A percentile compares a stretch with the other conserved stretches of the same genome.
phyloP scores from a whole-genome alignment of 371 early-diverging fungal species.

The Mortierella sp. region DNA sequence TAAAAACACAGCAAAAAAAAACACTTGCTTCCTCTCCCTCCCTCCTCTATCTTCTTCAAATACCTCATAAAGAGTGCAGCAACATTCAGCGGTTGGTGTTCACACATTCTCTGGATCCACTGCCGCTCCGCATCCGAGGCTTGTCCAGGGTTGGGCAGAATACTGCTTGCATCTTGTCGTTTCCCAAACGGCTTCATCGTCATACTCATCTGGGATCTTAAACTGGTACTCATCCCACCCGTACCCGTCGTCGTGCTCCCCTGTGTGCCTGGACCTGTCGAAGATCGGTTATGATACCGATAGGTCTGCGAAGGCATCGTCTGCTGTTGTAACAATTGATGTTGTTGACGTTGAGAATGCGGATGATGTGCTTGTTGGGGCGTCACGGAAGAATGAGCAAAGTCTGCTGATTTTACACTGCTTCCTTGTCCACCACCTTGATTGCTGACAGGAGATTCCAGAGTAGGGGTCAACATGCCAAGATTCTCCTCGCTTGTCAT shows the following conservation, averaged over 20 bases:
- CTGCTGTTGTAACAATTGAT: slow-evolving; percentile 27
- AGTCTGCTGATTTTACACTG: slow-evolving; percentile 47
- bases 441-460: slow-evolving; percentile 25
- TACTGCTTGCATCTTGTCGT: slow-evolving; percentile 50
- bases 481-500: slow-evolving; percentile 38
- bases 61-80: slow-evolving; percentile 66
- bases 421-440: slow-evolving; percentile 19
- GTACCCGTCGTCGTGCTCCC: slow-evolving; percentile 18
- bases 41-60: slow-evolving; percentile 8
- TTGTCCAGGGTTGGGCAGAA: slow-evolving; percentile 60
- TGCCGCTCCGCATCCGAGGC: slow-evolving; percentile 60
- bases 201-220: slow-evolving; percentile 36
- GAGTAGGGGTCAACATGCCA: slow-evolving; percentile 37
- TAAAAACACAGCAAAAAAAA: slow-evolving; percentile 2
- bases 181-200: slow-evolving; percentile 24
- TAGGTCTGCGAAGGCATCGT: slow-evolving; percentile 39
- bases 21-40: slow-evolving; percentile 47
- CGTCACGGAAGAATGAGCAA: slow-evolving; percentile 23
- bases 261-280: slow-evolving; percentile 30
- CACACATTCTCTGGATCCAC: slow-evolving; percentile 59
- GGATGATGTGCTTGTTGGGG: slow-evolving; percentile 33
- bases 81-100: slow-evolving; percentile 65
- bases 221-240: slow-evolving; percentile 30
- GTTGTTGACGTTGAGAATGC: slow-evolving; percentile 17
- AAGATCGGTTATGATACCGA: slow-evolving; percentile 48